Evolutionary conservation across 768 basidiomycete species (phyloP), one percentile per base, ranked within the genome.

Genomic region (Leccinum fibrillosum): DNA sequence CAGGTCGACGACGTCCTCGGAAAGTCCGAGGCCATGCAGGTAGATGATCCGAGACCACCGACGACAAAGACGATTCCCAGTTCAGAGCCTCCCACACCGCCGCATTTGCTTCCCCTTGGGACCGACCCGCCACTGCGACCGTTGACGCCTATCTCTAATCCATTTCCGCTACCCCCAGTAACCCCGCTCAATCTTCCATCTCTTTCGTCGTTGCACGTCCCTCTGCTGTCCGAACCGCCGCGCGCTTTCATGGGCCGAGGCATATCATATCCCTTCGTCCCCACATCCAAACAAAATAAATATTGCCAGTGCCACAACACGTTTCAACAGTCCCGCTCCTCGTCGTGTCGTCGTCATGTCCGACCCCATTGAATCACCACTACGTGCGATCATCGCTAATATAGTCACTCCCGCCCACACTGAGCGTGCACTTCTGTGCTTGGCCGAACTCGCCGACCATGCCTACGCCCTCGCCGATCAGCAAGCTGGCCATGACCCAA

Each of bases 241-340:
- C 71, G 72, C 26, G 71, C 72, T 3, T 72, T 73, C 35, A 72
- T 72, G 71, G 71, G 71, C 19, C 72, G 71, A 2, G 71, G 71
- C 11, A 72, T 26, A 26, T 7, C 26, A 26, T 26, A 26, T 26
- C 26, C 26, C 26, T 26, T 26, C 26, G 26, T 26, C 26, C 26
- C 26, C 26, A 26, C 26, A 26, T 26, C 26, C 26, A 26, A 26
- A 26, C 26, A 26, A 26, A 26, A 26, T 26, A 26, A 26, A 26
- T 26, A 26, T 26, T 26, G 26, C 26, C 26, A 26, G 26, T 26
- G 26, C 26, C 26, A 26, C 26, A 26, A 26, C 26, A 26, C 26
- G 26, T 26, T 26, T 26, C 26, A 26, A 26, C 26, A 26, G 26
- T 26, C 26, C 26, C 26, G 26, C 26, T 26, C 26, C 26, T 26